Conservation (phyloP, 148 eudicot species). For the Dysphania ambrosioides region DNA sequence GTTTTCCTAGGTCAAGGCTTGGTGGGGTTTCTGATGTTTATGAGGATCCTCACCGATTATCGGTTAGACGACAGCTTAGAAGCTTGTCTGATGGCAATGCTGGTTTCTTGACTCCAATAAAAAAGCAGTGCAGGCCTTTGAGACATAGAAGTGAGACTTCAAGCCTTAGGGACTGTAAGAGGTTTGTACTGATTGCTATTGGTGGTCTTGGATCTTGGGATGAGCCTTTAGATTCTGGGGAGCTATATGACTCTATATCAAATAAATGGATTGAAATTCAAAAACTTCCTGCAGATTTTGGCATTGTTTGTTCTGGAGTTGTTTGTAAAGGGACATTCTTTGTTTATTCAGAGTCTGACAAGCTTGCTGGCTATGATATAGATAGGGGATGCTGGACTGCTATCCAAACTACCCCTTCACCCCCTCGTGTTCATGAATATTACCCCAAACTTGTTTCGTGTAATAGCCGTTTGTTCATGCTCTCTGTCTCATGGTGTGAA, state of each 20-base stretch:
- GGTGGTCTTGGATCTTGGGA: conserved; percentile 95
- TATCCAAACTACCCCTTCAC: conserved; percentile 58
- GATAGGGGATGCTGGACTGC: conserved; percentile 77
- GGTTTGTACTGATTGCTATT: conserved; percentile 72
- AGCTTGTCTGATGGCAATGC: conserved; percentile 56
- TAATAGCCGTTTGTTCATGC: conserved; percentile 61
- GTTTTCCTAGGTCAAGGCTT: conserved; percentile 55
- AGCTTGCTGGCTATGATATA: conserved; percentile 75
- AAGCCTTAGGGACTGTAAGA: conserved; percentile 42
- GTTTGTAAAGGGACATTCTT: conserved; percentile 68
- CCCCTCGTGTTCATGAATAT: conserved; percentile 89
- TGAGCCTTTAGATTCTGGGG: conserved; percentile 82
- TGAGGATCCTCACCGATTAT: conserved; percentile 93
- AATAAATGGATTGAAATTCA: conserved; percentile 95
- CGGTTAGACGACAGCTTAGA: conserved; percentile 76
- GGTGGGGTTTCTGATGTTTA: conserved; percentile 89
- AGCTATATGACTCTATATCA: conserved; percentile 70
- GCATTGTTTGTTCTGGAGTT: conserved; percentile 75
- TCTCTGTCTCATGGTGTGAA: conserved; percentile 97
- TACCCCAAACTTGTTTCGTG: conserved; percentile 74
- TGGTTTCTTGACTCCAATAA: conserved; percentile 22
- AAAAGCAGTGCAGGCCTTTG: conserved; percentile 44
- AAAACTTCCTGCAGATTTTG: conserved; percentile 74
- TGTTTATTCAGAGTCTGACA: conserved; percentile 80
- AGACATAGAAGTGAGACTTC: conserved; percentile 51